Conservation (phyloP, 371 early-diverging fungal species). For the Mortierella sp. region DNA sequence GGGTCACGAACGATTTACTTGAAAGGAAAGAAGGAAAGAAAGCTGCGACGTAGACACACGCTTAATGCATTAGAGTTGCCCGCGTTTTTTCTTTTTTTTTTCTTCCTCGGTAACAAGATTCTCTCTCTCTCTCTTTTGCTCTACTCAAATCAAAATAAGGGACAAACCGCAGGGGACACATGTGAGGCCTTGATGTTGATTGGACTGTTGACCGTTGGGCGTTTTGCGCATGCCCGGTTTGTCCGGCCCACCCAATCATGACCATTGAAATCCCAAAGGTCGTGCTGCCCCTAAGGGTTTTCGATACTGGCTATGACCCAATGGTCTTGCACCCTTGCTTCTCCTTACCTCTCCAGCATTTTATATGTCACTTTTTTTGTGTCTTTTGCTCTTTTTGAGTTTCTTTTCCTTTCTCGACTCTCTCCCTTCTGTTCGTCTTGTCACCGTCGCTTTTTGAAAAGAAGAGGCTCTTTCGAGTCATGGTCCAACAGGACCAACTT, state of each 20-base stretch:
- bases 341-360: neutral
- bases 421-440: neutral
- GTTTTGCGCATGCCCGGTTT: neutral
- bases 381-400: neutral
- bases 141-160: neutral
- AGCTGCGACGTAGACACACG: neutral
- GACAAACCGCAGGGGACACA: neutral
- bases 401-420: neutral
- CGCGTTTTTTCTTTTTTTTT: constrained; percentile 22
- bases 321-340: neutral
- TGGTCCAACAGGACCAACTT: neutral
- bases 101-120: neutral
- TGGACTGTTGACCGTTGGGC: neutral
- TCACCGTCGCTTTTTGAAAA: neutral
- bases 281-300: neutral
- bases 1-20: neutral
- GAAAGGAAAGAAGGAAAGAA: neutral
- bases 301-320: neutral
- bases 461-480: neutral
- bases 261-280: neutral
- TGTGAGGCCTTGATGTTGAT: constrained; percentile 12
- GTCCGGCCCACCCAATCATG: neutral
- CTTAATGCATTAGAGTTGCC: constrained; percentile 27
- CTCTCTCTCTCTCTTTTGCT: neutral
- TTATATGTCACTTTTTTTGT: constrained; percentile 3